A percentile compares a stretch with the other conserved stretches of the same genome.
Evolutionary conservation across 441 rosid species (phyloP).

Genomic region (Biscutella laevigata): DNA sequence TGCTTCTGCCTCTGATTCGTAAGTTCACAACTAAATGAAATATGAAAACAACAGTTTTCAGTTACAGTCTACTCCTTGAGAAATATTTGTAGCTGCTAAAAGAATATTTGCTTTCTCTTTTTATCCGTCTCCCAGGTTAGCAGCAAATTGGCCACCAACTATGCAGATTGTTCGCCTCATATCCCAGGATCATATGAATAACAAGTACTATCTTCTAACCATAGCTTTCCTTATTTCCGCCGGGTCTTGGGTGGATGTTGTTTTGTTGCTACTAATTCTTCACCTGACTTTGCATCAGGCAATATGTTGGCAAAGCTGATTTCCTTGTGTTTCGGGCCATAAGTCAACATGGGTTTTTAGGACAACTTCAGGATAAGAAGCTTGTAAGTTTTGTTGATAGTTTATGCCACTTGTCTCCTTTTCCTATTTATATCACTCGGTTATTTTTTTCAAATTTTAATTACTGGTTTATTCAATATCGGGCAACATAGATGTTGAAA

Average conservation of each 20-base stretch:
- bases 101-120: conserved; percentile 8
- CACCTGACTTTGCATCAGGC: conserved; percentile 41
- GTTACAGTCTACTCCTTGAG: background rate
- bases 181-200: conserved; percentile 96
- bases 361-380: conserved; percentile 93
- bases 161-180: conserved; percentile 97
- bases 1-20: conserved; percentile 82
- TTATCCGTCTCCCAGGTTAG: conserved; percentile 55
- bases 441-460: background rate
- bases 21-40: conserved; percentile 30
- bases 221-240: conserved; percentile 8
- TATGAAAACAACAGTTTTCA: background rate
- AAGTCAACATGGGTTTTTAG: conserved; percentile 95
- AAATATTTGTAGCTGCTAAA: background rate
- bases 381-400: conserved; percentile 58
- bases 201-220: conserved; percentile 50
- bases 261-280: background rate
- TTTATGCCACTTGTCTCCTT: background rate
- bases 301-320: conserved; percentile 93
- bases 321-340: conserved; percentile 91
- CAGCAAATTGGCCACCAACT: conserved; percentile 91
- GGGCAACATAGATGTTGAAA: background rate
- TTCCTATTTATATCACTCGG: background rate
- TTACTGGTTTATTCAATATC: conserved; percentile 2
- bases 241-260: background rate